Base-by-base conservation (phyloP, 805 yeast genomes). In the Komagataella ulmi region DNA sequence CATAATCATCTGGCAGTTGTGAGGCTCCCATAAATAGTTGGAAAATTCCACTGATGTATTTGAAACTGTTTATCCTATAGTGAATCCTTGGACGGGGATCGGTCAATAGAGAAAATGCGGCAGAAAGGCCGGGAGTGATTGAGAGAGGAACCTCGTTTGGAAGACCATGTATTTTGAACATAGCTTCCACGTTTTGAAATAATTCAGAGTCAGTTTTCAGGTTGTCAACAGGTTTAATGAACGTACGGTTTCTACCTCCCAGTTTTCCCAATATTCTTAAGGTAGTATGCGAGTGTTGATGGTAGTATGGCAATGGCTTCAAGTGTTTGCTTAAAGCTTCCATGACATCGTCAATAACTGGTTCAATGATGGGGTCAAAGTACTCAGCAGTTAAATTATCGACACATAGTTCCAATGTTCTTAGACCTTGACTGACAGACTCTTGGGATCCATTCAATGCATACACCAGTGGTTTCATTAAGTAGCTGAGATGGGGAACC, bases 341-440 rank as follows among this genome's bases (percentile, higher is more conserved):
- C 88, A 90, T 86, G 1, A 95, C 89, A 58, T 93, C 97, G 54
- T 87, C 95, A 51, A 91, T 82, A 1, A 90, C 97, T 0, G 99
- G 98, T 61, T 90, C 97, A 54, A 93, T 82, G 62, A 93, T 90
- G 2, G 99, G 98, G 60, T 93, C 99, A 65, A 93, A 89, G 65
- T 90, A 93, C 57, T 90, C 96, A 0, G 98, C 95, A 0, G 98
- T 95, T 54, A 93, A 67, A 60, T 95, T 93, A 61, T 93, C 99
- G 21, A 93, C 97, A 63, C 99, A 93, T 6, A 93, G 73, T 62
- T 93, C 99, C 53, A 93, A 77, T 0, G 99, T 95, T 56, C 99
- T 73, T 56, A 93, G 70, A 48, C 99, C 99, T 65, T 93, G 99
- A 49, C 90, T 81, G 1, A 93, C 93, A 46, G 95, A 76, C 55